These are phyloP conservation scores for Alternaria atra DNA, from an alignment of 2,329 filamentous ascomycete genomes.

Conservation along the genomic window DNA sequence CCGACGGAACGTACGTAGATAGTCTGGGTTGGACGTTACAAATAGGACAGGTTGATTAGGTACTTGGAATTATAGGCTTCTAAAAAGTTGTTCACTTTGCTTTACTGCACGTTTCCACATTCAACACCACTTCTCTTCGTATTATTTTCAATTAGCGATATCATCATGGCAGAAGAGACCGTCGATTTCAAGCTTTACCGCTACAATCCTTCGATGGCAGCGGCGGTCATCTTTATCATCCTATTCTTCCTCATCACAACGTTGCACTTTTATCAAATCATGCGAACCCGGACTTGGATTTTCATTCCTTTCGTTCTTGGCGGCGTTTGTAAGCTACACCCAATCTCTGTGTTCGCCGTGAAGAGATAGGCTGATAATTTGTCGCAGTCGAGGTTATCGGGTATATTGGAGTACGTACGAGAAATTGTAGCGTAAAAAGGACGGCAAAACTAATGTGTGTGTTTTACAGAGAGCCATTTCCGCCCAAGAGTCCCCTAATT, in stretches of 20 bases:
- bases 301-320: conserved; percentile 62
- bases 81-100: not conserved
- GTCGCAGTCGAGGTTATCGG: conserved; percentile 58
- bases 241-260: conserved; percentile 56
- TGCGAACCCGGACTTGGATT: conserved; percentile 58
- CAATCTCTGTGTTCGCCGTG: conserved; percentile 17
- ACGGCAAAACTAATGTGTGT: not conserved
- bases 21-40: not conserved
- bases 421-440: no score
- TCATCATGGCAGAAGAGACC: not conserved
- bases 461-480: conserved; percentile 14
- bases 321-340: conserved; percentile 54
- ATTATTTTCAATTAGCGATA: not conserved
- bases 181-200: conserved; percentile 29
- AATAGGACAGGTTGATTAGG: not conserved
- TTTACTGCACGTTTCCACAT: no score
- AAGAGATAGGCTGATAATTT: not conserved
- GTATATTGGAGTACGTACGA: conserved; percentile 50
- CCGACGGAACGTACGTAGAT: not conserved
- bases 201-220: conserved; percentile 57
- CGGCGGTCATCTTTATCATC: conserved; percentile 58
- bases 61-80: not conserved
- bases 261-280: conserved; percentile 55
- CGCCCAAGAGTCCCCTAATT: conserved; percentile 33
- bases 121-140: no score